Evolutionary conservation across 768 basidiomycete species (phyloP), one percentile per base, ranked within the genome.

Genomic region (Agaricus sinodeliciosus): DNA sequence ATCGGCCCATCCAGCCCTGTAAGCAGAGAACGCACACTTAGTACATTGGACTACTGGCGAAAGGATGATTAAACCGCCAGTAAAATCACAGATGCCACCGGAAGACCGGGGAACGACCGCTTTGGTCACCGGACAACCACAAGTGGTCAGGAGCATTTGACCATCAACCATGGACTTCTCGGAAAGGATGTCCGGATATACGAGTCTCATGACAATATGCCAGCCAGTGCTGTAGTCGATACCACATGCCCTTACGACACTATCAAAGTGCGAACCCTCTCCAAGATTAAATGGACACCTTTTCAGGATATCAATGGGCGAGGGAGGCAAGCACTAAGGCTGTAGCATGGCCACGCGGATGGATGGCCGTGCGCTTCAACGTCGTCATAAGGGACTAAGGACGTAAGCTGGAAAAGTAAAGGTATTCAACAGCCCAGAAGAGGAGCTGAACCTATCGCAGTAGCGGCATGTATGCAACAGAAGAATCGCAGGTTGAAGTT

Each of bases 1-100:
- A 75, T 48, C 81, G 76, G 47, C 79, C 80, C 80, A 82, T 81
- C 80, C 80, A 82, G 36, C 81, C 81, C 81, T 82, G 60, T 49
- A 58, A 48, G 42, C 37, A 39, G 31, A 51, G 49, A 57, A 40
- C 45, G 43, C 48, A 56, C 45, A 51, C 28, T 42, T 28, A 40
- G 43, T n/a, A 45, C 26, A 7, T 27, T 25, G 22, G 26, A 26
- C 25, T 27, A 4, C 37, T 15, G 12, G 15, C 37, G 37, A 16
- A 16, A 15, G 37, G 15, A 39, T 15, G 2, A 39, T 25, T 49
- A 13, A 39, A 39, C 22, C 46, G 46, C n/a, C n/a, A 39, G 44
- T 16, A 18, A 48, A 51, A 26, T 31, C 42, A 51, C 28, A 13
- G 15, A 39, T 16, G 12, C 12, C 37, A 16, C 37, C 37, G 15